Base-by-base conservation (phyloP, 1,284 basidiomycete species). In the Malassezia brasiliensis region DNA sequence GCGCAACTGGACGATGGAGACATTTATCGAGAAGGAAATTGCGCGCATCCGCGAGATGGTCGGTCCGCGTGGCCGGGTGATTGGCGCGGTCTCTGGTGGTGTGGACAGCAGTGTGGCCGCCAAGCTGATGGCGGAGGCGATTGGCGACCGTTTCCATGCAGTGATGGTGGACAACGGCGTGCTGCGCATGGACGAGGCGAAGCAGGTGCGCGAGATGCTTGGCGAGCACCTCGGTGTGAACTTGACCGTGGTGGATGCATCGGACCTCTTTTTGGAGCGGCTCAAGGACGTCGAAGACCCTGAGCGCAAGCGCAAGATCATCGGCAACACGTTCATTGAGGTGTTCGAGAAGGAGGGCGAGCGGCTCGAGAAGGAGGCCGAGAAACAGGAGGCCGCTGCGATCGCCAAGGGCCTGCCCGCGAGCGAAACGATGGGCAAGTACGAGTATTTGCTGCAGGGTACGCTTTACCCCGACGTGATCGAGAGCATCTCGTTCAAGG, bases 121-220 rank as follows among this genome's bases (percentile, higher is more conserved):
- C 45, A 96, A 96, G 78, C 81, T 98, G 57, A 99, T 99, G 94
- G 90, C 98, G 69, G 91, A 96, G 79, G 94, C 94, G 19, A 98
- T 99, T 65, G 94, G 94, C 35, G 90, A 96, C 76, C 68, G 72
- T 31, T 99, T 99, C 81, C 94, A 96, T 74, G 94, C 93, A 11
- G 94, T 98, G 78, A 94, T 98, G 90, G 94, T 98, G 50, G 94
- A 98, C 79, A 98, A 98, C 72, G 94, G 94, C 64, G 93, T 98
- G 35, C 81, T 99, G 31, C 86, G 94, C 48, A 78, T 86, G 66
- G 85, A 96, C 75, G 94, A 99, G 76, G 90, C 86, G 17, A 76
- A 82, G 57, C 90, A 96, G 77, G 94, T 99, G n/a, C 78, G 94
- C 78, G 83, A 87, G 66, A 96, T 94, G 90, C 82, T 98, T 42